These are phyloP conservation scores for Pichia sporocuriosa DNA, from an alignment of 805 yeast species.

Conservation along the genomic window DNA sequence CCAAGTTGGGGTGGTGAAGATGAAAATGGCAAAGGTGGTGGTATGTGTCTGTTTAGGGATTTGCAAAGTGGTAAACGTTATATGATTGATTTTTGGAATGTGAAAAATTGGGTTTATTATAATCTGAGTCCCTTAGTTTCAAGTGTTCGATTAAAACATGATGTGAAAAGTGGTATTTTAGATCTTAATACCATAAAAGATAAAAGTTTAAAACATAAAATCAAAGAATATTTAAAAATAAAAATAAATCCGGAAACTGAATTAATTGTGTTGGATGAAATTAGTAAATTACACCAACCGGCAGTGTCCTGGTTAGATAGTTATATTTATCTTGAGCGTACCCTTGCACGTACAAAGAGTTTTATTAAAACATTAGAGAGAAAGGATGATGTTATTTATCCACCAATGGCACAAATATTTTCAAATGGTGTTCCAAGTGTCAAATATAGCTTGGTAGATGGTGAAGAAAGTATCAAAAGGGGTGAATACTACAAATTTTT, in stretches of 20 bases:
- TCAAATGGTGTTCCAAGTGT: constrained; percentile 83
- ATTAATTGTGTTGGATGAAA: constrained; percentile 7
- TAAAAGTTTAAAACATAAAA: not conserved
- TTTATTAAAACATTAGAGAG: constrained; percentile 53
- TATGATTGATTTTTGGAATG: constrained; percentile 66
- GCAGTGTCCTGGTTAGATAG: constrained; percentile 5
- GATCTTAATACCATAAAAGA: not conserved
- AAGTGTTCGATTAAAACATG: constrained; percentile 18
- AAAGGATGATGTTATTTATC: constrained; percentile 47
- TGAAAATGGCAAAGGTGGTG: constrained; percentile 16
- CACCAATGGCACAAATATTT: constrained; percentile 78
- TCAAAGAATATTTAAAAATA: constrained; percentile 5
- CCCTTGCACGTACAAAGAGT: constrained; percentile 51
- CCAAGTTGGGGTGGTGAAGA: constrained; percentile 37
- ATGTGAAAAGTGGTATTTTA: constrained; percentile 4
- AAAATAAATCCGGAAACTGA: constrained; percentile 7
- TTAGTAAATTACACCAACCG: constrained; percentile 13
- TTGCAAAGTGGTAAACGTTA: constrained; percentile 42
- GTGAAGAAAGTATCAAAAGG: constrained; percentile 52
- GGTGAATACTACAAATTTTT: constrained; percentile 73
- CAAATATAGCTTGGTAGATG: constrained; percentile 64
- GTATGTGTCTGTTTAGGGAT: constrained; percentile 70
- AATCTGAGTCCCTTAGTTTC: constrained; percentile 70
- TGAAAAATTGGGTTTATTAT: constrained; percentile 72
- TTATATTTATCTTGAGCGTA: constrained; percentile 53